Evolutionary conservation across 192 early-diverging fungal genomes (phyloP).

Genomic region (Entomortierella lignicola): DNA sequence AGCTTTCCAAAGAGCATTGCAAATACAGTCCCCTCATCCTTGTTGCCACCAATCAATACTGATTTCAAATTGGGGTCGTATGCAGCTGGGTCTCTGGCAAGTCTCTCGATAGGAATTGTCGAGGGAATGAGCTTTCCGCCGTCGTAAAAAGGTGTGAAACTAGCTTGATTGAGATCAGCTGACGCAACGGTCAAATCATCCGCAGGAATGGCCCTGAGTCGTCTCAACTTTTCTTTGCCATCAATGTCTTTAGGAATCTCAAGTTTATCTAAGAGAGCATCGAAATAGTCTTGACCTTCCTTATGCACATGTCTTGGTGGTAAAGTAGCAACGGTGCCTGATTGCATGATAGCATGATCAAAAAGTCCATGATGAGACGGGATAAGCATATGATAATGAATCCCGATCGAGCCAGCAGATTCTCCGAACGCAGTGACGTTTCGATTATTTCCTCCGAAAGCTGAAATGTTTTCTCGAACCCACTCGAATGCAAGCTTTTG

Average conservation of each 20-base stretch:
- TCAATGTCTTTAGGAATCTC: slow-evolving; percentile 22
- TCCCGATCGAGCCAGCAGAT: slow-evolving; percentile 22
- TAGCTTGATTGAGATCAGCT: background rate
- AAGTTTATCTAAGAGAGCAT: slow-evolving; percentile 2
- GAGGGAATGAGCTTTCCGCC: slow-evolving; percentile 19
- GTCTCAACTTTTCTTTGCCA: slow-evolving; percentile 16
- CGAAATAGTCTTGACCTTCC: slow-evolving; percentile 26
- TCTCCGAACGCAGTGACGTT: slow-evolving; percentile 38
- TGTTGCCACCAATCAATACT: slow-evolving; percentile 26
- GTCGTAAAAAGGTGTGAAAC: slow-evolving; percentile 14
- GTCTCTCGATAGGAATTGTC: background rate
- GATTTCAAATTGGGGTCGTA: slow-evolving; percentile 37
- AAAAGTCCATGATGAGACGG: slow-evolving; percentile 30
- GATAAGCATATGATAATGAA: slow-evolving; percentile 36
- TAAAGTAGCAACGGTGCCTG: slow-evolving; percentile 13
- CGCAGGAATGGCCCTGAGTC: slow-evolving; percentile 7
- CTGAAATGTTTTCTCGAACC: slow-evolving; percentile 26
- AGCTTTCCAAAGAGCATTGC: background rate
- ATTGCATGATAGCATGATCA: slow-evolving; percentile 50
- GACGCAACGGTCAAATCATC: slow-evolving; percentile 5
- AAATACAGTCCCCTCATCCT: slow-evolving; percentile 33
- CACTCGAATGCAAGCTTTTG: slow-evolving; percentile 36
- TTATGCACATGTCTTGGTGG: background rate
- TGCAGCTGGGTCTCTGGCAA: background rate
- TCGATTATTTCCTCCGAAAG: slow-evolving; percentile 13